Evolutionary conservation across 176 grass and related monocot species (phyloP).

Genomic region (Sorghum bicolor): DNA sequence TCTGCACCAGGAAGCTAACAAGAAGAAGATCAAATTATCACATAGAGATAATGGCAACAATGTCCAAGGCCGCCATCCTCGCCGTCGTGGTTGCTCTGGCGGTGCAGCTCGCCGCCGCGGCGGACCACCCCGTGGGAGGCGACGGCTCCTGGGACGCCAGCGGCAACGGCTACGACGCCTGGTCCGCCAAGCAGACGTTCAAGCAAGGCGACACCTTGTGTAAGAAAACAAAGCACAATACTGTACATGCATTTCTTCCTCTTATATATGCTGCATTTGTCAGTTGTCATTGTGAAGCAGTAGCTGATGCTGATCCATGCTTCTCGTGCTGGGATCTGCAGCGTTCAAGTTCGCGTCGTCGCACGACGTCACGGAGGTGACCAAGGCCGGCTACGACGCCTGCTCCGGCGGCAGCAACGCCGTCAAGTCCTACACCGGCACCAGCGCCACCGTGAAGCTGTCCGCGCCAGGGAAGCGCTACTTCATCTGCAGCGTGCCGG

Average conservation of each 20-base stretch:
- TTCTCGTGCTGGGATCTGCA: background rate
- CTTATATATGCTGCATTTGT: no score
- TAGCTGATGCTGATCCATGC: no score
- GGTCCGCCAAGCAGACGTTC: slow-evolving; percentile 30
- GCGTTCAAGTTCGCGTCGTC: background rate
- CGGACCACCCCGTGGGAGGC: slow-evolving; percentile 32
- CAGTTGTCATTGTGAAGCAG: no score
- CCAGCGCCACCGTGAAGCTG: slow-evolving; percentile 44
- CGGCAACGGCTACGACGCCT: slow-evolving; percentile 26
- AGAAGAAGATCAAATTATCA: background rate
- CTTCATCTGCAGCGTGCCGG: slow-evolving; percentile 75
- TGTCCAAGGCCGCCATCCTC: slow-evolving; percentile 10
- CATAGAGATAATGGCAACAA: background rate
- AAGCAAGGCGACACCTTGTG: slow-evolving; percentile 31
- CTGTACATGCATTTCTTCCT: no score
- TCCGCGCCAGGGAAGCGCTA: slow-evolving; percentile 45
- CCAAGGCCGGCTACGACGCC: slow-evolving; percentile 49
- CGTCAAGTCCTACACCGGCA: slow-evolving; percentile 21
- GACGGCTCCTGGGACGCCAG: slow-evolving; percentile 29
- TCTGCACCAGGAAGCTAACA: background rate
- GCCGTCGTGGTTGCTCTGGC: slow-evolving; percentile 13
- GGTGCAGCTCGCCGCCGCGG: slow-evolving; percentile 26
- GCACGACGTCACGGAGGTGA: slow-evolving; percentile 77
- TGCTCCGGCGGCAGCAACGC: slow-evolving; percentile 59
- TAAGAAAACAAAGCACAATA: background rate